Percentiles rank a stretch among this genome's conserved stretches.
Conservation (phyloP, 1,139 yeast genomes). For the Pichia sp. region DNA sequence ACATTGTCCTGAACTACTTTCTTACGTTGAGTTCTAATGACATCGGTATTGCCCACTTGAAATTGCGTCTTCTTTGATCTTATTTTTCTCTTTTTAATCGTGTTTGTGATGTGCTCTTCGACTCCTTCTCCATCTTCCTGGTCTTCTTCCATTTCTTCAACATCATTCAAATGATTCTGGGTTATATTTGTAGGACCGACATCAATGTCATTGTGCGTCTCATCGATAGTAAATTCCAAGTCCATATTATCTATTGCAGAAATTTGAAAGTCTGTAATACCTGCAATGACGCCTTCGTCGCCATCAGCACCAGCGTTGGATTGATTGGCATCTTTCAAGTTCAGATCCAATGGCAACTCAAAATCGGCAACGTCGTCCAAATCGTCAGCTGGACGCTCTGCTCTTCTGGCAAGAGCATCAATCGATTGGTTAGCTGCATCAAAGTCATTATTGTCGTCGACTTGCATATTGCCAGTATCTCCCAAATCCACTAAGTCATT, state of each 20-base stretch:
- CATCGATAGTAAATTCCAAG: slow-evolving; percentile 32
- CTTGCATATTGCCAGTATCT: too few relatives aligned
- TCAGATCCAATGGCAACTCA: slow-evolving; percentile 48
- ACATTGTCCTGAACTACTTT: slow-evolving; percentile 21
- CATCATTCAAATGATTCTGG: not conserved
- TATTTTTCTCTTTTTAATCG: slow-evolving; percentile 2
- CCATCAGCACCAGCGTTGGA: slow-evolving; percentile 9
- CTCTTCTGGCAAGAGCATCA: slow-evolving; percentile 47
- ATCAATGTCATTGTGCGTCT: slow-evolving; percentile 1
- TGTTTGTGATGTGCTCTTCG: slow-evolving; percentile 5
- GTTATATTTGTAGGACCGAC: too few relatives aligned
- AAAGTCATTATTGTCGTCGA: slow-evolving; percentile 28
- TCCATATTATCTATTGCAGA: slow-evolving; percentile 30
- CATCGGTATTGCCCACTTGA: slow-evolving; percentile 19
- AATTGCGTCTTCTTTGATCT: slow-evolving; percentile 12
- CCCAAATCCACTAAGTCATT: not conserved
- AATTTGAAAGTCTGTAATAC: slow-evolving; percentile 8
- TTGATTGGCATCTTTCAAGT: slow-evolving; percentile 23
- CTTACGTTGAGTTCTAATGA: slow-evolving; percentile 27
- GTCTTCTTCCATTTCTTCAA: slow-evolving; percentile 1
- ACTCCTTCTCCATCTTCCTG: slow-evolving; percentile 10
- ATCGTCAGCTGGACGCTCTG: slow-evolving; percentile 21
- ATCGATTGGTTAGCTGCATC: slow-evolving; percentile 33
- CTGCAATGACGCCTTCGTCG: slow-evolving; percentile 3
- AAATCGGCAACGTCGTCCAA: slow-evolving; percentile 40